Evolutionary conservation across 495 filamentous ascomycete genomes (phyloP).

Genomic region (Achaetomiella virescens): DNA sequence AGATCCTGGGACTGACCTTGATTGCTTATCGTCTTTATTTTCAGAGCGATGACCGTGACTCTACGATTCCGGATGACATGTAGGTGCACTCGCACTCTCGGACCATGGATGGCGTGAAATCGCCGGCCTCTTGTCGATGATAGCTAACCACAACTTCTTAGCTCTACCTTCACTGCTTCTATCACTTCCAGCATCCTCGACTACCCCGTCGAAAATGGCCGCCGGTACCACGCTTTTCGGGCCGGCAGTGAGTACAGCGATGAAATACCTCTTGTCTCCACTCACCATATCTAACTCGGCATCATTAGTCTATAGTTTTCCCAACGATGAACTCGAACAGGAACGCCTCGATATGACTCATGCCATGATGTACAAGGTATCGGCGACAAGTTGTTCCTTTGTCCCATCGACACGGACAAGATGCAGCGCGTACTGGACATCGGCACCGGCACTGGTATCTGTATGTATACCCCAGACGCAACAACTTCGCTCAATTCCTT

Average conservation of each 20-base stretch:
- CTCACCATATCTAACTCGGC: too few relatives aligned
- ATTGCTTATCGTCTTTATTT: too few relatives aligned
- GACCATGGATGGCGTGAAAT: too few relatives aligned
- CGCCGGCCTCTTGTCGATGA: too few relatives aligned
- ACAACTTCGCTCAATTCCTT: not conserved
- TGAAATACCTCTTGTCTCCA: not conserved
- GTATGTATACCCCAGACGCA: not conserved
- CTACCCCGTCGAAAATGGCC: slow-evolving; percentile 9
- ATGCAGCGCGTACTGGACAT: slow-evolving; percentile 8
- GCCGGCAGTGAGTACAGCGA: not conserved
- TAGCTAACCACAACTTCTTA: not conserved
- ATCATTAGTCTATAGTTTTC: slow-evolving; percentile 4
- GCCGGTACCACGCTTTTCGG: not conserved
- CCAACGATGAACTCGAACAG: slow-evolving; percentile 11
- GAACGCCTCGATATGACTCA: slow-evolving; percentile 6
- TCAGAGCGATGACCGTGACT: too few relatives aligned
- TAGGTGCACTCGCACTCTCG: too few relatives aligned
- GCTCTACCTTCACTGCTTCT: not conserved
- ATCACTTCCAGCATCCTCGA: slow-evolving; percentile 17
- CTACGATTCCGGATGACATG: too few relatives aligned
- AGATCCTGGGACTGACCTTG: too few relatives aligned
- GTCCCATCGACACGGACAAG: not conserved
- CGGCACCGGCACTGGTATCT: slow-evolving; percentile 13
- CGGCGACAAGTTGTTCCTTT: slow-evolving; percentile 2
- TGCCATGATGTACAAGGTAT: not conserved